Percentiles rank a stretch among this genome's conserved stretches.
These are phyloP conservation scores for Xenosphaeropsis pyriputrescens DNA, from an alignment of 2,329 filamentous ascomycete species.

Conservation along the genomic window DNA sequence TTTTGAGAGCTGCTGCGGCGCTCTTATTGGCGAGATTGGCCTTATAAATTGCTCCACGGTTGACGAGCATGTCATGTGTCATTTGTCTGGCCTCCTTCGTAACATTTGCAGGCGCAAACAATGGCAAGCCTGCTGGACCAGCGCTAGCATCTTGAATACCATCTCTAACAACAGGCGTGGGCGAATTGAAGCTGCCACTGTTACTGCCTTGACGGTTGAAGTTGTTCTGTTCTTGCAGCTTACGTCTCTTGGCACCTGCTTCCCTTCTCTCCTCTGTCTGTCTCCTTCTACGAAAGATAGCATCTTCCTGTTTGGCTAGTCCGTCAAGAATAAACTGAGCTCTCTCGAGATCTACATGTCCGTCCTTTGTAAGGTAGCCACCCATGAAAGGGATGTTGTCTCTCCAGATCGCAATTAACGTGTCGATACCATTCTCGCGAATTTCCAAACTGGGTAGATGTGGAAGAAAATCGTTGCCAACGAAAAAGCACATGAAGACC, in stretches of 20 bases:
- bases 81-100: conserved; percentile 43
- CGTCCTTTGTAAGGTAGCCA: conserved; percentile 92
- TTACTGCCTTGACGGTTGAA: conserved; percentile 14
- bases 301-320: conserved; percentile 82
- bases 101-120: conserved; percentile 40
- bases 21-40: conserved; percentile 84
- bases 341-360: conserved; percentile 72
- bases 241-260: conserved; percentile 65
- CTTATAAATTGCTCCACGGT: conserved; percentile 48
- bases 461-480: conserved; percentile 95
- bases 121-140: conserved; percentile 31
- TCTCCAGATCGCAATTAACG: conserved; percentile 90
- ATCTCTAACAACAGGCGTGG: conserved; percentile 13
- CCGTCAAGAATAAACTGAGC: conserved; percentile 82
- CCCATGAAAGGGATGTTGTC: conserved; percentile 86
- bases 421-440: conserved; percentile 92
- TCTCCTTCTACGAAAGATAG: conserved; percentile 79
- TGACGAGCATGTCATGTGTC: conserved; percentile 81
- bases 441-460: conserved; percentile 97
- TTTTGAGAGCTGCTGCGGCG: conserved; percentile 77
- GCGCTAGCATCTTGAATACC: conserved; percentile 5
- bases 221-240: conserved; percentile 45
- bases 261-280: conserved; percentile 75
- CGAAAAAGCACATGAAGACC: conserved; percentile 99
- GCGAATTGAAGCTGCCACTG: conserved; percentile 17